Evolutionary conservation across 225 moss, liverwort and hornwort species (phyloP).

Genomic region (Polytrichum commune): DNA sequence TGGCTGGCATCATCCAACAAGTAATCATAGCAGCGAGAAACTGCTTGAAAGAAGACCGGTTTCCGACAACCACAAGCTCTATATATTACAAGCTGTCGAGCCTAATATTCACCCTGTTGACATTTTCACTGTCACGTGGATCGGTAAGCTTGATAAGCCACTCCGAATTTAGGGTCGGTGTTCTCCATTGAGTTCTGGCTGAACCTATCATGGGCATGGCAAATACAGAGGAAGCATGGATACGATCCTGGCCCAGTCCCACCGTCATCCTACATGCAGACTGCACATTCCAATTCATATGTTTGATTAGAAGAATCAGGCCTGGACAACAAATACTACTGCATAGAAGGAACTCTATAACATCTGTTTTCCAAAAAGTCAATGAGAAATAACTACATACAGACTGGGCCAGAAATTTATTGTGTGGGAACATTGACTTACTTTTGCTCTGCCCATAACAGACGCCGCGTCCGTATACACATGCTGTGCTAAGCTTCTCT

Average conservation of each 20-base stretch:
- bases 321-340: too few relatives aligned
- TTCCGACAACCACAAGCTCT: neutral
- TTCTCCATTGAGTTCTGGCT: conserved; percentile 89
- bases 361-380: too few relatives aligned
- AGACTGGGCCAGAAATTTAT: too few relatives aligned
- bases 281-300: conserved; percentile 31
- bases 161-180: conserved; percentile 61
- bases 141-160: conserved; percentile 73
- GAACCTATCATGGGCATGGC: conserved; percentile 99
- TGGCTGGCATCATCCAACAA: too few relatives aligned
- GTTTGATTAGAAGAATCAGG: too few relatives aligned
- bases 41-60: neutral
- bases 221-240: conserved; percentile 91
- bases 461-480: conserved; percentile 46
- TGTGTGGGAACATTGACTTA: conserved; percentile 4
- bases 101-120: conserved; percentile 36
- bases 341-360: too few relatives aligned
- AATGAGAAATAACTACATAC: too few relatives aligned
- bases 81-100: conserved; percentile 46
- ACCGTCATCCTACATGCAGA: conserved; percentile 79
- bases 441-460: conserved; percentile 48
- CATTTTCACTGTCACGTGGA: conserved; percentile 41
- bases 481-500: conserved; percentile 44
- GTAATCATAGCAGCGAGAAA: neutral
- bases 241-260: conserved; percentile 93